Evolutionary conservation across 2,329 filamentous ascomycete genomes (phyloP).

Genomic region (Colletotrichum siamense): DNA sequence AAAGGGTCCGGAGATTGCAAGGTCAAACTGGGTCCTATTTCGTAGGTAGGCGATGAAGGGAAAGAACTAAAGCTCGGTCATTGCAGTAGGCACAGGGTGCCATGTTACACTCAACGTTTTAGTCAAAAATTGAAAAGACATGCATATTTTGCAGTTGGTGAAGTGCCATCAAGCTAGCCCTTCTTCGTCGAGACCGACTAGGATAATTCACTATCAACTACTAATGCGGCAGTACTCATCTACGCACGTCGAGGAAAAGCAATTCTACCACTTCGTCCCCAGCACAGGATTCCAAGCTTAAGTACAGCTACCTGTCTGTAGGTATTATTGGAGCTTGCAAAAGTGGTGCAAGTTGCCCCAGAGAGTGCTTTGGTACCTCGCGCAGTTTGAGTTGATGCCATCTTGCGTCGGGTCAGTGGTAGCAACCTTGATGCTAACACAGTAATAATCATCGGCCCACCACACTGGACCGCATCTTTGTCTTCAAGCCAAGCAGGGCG

Average conservation of each 20-base stretch:
- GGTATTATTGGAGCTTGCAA: neutral
- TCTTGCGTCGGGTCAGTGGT: neutral
- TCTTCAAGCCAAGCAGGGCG: neutral
- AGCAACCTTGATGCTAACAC: neutral
- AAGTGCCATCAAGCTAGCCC: neutral
- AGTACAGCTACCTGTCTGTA: neutral
- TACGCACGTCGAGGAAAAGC: neutral
- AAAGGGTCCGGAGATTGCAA: neutral
- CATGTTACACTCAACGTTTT: neutral
- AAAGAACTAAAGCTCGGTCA: neutral
- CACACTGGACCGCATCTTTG: neutral
- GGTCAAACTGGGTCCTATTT: neutral
- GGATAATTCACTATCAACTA: too few relatives aligned
- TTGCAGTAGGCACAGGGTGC: neutral
- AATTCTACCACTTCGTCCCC: neutral
- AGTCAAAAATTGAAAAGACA: neutral
- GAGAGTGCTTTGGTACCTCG: neutral
- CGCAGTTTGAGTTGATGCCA: neutral
- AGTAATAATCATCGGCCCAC: neutral
- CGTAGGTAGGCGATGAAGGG: neutral
- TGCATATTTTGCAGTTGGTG: neutral
- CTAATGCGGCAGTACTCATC: neutral
- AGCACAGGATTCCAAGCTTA: neutral
- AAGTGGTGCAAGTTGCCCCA: neutral
- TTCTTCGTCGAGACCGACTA: neutral